Evolutionary conservation across 352 stramenopile species (phyloP).

Genomic region (Hyaloperonospora arabidopsidis): DNA sequence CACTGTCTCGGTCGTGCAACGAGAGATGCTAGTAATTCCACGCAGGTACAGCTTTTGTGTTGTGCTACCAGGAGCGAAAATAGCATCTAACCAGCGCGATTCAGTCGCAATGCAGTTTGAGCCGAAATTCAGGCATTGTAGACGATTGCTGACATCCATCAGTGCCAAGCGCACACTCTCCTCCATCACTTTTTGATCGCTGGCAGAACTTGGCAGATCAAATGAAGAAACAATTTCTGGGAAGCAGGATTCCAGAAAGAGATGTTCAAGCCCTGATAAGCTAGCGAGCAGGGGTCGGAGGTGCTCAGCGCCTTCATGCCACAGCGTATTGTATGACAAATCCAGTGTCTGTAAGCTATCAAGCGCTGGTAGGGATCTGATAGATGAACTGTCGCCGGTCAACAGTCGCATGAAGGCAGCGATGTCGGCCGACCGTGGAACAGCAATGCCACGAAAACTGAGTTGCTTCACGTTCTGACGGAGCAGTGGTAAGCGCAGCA

Average conservation of each 20-base stretch:
- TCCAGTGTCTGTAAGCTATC: conserved; percentile 40
- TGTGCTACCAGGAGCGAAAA: conserved; percentile 46
- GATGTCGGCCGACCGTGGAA: conserved; percentile 46
- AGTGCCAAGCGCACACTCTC: conserved; percentile 31
- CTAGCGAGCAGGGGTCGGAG: conserved; percentile 37
- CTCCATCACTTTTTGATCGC: conserved; percentile 5
- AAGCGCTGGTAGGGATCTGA: conserved; percentile 19
- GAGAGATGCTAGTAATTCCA: conserved; percentile 11
- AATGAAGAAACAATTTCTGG: conserved; percentile 6
- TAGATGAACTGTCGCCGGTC: conserved; percentile 2
- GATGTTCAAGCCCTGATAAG: conserved; percentile 28
- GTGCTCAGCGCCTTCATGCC: conserved; percentile 26
- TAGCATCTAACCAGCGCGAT: conserved; percentile 43
- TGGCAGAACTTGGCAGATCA: neutral
- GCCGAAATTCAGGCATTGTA: conserved; percentile 44
- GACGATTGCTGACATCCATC: conserved; percentile 27
- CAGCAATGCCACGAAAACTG: conserved; percentile 37
- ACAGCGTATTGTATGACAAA: conserved; percentile 66
- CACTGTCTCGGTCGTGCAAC: conserved; percentile 9
- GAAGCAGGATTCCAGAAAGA: conserved; percentile 59
- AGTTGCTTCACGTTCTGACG: conserved; percentile 31
- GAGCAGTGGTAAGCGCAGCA: conserved; percentile 33
- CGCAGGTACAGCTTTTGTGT: conserved; percentile 31
- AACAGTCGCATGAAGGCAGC: conserved; percentile 34
- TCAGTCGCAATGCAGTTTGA: conserved; percentile 40